A percentile compares a stretch with the other conserved stretches of the same genome.
Evolutionary conservation across 164 flowering plant genomes (phyloP).

Genomic region (Aristolochia contorta): DNA sequence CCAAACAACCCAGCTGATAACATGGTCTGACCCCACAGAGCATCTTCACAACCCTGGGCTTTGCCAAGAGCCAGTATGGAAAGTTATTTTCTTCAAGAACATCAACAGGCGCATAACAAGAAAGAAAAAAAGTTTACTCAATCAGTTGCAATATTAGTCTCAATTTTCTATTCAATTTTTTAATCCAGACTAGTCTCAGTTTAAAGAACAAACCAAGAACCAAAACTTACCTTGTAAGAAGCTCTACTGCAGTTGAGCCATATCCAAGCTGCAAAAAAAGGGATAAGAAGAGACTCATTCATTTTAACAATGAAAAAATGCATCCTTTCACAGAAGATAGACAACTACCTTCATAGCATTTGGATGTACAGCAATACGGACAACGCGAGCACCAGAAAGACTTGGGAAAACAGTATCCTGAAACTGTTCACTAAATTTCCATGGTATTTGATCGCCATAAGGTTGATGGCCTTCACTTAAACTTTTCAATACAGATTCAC

Average conservation of each 20-base stretch:
- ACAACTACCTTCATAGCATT: conserved; percentile 78
- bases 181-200: background rate
- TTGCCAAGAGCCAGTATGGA: too few relatives aligned
- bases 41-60: too few relatives aligned
- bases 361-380: conserved; percentile 98
- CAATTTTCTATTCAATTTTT: too few relatives aligned
- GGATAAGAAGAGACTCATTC: background rate
- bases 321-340: background rate
- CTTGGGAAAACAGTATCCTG: conserved; percentile 73
- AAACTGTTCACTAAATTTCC: conserved; percentile 91
- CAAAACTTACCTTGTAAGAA: conserved; percentile 50
- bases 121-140: background rate
- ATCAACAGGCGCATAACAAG: too few relatives aligned
- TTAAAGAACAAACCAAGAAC: background rate
- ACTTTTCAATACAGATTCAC: conserved; percentile 61
- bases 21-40: too few relatives aligned
- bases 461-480: conserved; percentile 80
- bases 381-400: conserved; percentile 95
- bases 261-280: conserved; percentile 65
- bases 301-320: background rate
- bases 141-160: too few relatives aligned
- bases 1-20: too few relatives aligned
- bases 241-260: conserved; percentile 88
- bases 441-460: conserved; percentile 91
- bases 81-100: too few relatives aligned